A percentile compares a stretch with the other conserved stretches of the same genome.
Conservation (phyloP, 1,284 basidiomycete species). For the Puccinia novopanici region DNA sequence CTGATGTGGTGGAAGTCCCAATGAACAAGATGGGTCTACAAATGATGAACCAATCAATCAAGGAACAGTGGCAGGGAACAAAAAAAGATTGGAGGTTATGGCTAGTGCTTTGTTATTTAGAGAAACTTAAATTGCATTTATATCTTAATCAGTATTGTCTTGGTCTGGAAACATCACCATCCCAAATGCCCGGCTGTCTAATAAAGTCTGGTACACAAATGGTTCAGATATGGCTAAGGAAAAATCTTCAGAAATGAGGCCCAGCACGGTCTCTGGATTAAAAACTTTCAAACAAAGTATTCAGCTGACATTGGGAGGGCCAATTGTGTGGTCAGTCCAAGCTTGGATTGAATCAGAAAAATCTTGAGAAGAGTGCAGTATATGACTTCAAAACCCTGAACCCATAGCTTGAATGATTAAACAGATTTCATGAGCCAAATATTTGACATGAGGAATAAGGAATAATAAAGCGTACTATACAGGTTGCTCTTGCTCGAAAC, state of each 20-base stretch:
- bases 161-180: not conserved
- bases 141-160: not conserved
- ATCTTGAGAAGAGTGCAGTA: not conserved
- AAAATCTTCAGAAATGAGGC: constrained; percentile 4
- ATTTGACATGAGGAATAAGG: too few species aligned
- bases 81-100: not conserved
- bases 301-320: not conserved
- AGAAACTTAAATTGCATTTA: not conserved
- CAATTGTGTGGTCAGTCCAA: not conserved
- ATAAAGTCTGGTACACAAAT: not conserved
- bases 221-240: not conserved
- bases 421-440: too few species aligned
- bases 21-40: too few species aligned
- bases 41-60: not conserved
- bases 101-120: not conserved
- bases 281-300: not conserved
- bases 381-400: not conserved
- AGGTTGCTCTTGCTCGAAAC: too few species aligned
- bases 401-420: not conserved
- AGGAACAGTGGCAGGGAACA: not conserved
- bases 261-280: not conserved
- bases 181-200: not conserved
- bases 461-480: too few species aligned
- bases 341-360: not conserved
- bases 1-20: too few species aligned